Base-by-base conservation (phyloP, 2,329 filamentous ascomycete species). In the Colletotrichum camelliae region DNA sequence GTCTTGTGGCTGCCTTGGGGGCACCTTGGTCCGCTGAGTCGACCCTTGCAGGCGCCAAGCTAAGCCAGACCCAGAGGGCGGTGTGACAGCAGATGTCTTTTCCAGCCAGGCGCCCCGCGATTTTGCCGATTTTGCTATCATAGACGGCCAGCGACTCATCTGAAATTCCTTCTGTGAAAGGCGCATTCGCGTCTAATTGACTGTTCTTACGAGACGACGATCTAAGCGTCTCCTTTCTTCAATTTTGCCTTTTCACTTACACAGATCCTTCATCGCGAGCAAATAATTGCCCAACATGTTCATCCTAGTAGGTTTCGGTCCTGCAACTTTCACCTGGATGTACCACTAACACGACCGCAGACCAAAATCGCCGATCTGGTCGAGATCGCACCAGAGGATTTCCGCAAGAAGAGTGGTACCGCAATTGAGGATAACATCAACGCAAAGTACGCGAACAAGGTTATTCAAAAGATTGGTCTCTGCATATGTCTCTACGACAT, bases 401-500 rank as follows among this genome's bases (percentile, higher is more conserved):
- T 98, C 82, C 91, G 93, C 77, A 97, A 97, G 85, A 89, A 92
- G 76, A 97, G 95, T 81, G 91, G 92, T 37, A 91, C 96, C 77
- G 95, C 96, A 1, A 95, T 99, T 78, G 96, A 98, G 85, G 96
- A 99, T 87, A 97, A 97, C 81, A 97, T 99, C 86, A 98, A 99
- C 84, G 90, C 93, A 78, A 99, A 99, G 86, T 99, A 98, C 85
- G 93, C 96, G 75, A 98, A 99, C 87, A 97, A 96, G 86, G 94
- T 96, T 27, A 95, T 99, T 77, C 96, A 98, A 83, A 97, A 97
- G 82, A 93, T 98, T 75, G 97, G 97, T 13, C 92, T 99, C 5
- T 98, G 96, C 82, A 94, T 99, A 79, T 96, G 95, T 82, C 92
- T 99, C 80, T 98, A 97, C 86, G 97, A 98, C 82, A 88, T 99